Evolutionary conservation across 139 green algal species (phyloP), one percentile per base, ranked within the genome.

Genomic region (Picochlorum costavermella): DNA sequence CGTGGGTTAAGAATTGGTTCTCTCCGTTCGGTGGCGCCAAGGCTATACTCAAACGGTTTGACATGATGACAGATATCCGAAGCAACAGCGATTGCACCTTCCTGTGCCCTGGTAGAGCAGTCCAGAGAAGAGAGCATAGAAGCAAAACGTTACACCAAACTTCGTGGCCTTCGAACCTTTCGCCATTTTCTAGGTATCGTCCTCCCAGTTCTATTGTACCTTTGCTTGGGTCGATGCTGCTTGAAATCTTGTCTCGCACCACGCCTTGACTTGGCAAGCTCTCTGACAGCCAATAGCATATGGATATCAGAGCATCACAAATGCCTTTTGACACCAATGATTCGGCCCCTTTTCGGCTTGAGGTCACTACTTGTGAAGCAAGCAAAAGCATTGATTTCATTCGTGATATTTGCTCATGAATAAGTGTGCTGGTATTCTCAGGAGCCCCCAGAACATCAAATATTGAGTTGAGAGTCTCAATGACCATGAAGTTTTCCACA

Each of bases 1-100:
- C 75, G 25, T 80, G 75, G 2, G 71, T 79, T 36, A 81, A 50
- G 2, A 73, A 73, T 62, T 80, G 75, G 50, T 61, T 45, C 5
- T 26, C 3, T 30, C 11, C 62, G 37, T 60, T 71, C 3, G 75
- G 65, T 3, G 75, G 71, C 48, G 72, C 61, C 20, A 76, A 31
- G 8, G 71, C 75, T 16, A 79, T 37, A 56, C 69, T 56, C 60
- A 81, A 61, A 10, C 75, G 65, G 23, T 33, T 16, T 50, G 78
- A 49, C 4, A 36, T 64, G 29, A 45, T 31, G 13, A 81, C 67
- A 3, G 64, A 36, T 12, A 78, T 13, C 46, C 63, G 33, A 49
- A 75, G 23, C 20, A 59, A 53, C 1, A 59, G 51, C 5, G 50
- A 6, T 43, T 70, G 57, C 20, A 78, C 70, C 28, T 37, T 63